phyloP scores from a whole-genome alignment of 2,329 filamentous ascomycete species.

The Ophiosphaerella korrae region DNA sequence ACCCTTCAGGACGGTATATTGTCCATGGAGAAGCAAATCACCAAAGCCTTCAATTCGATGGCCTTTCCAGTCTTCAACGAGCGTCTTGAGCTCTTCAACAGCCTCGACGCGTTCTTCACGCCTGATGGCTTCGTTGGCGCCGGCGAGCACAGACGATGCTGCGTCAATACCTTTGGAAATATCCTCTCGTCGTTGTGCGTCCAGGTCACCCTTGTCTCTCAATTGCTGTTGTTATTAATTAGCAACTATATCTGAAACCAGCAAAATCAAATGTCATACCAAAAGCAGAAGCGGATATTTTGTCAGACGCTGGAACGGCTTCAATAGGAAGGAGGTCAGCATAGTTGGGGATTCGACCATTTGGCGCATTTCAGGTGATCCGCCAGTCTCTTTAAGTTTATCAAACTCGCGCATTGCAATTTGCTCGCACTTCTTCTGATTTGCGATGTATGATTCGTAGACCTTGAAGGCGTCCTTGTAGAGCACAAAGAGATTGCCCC shows the following conservation, averaged over 20 bases:
- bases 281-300: slow-evolving; percentile 92
- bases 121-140: slow-evolving; percentile 90
- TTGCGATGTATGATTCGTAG: slow-evolving; percentile 96
- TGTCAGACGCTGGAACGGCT: slow-evolving; percentile 92
- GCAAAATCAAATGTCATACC: slow-evolving; percentile 54
- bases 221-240: slow-evolving; percentile 66
- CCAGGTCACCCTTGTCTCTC: slow-evolving; percentile 77
- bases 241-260: slow-evolving; percentile 2
- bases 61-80: slow-evolving; percentile 97
- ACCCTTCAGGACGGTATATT: slow-evolving; percentile 86
- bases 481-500: slow-evolving; percentile 87
- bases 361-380: slow-evolving; percentile 63
- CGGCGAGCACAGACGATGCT: slow-evolving; percentile 78
- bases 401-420: slow-evolving; percentile 86
- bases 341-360: slow-evolving; percentile 89
- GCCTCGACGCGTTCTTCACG: slow-evolving; percentile 84
- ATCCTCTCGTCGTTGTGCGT: slow-evolving; percentile 72
- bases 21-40: slow-evolving; percentile 82
- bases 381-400: slow-evolving; percentile 77
- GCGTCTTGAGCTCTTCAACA: slow-evolving; percentile 75
- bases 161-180: slow-evolving; percentile 78
- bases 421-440: slow-evolving; percentile 87
- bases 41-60: slow-evolving; percentile 92
- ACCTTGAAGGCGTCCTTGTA: slow-evolving; percentile 89
- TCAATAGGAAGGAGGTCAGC: slow-evolving; percentile 88